Evolutionary conservation across 805 yeast species (phyloP), one percentile per base, ranked within the genome.

Genomic region (Cyberlindnera americana): DNA sequence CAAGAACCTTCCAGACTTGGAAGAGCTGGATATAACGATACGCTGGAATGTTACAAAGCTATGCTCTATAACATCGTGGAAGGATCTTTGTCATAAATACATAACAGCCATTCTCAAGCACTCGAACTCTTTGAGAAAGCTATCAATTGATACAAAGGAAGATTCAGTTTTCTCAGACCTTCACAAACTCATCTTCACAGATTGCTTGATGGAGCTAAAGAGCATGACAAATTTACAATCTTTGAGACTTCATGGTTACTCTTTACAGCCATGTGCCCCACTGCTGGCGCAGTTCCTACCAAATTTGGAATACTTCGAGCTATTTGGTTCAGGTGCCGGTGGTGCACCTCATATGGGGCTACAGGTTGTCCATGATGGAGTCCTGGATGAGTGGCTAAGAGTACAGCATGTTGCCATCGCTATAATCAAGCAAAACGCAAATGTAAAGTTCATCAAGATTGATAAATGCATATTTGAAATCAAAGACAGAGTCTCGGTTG

Each of bases 331-430:
- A 15, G 66, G 69, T 18, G 70, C 81, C 0, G 75, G 78, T 1
- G 77, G 77, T 2, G 63, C 71, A 2, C 81, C 79, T 16, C 72
- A 74, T 46, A 55, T 71, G 64, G 82, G 81, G 0, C 56, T 74
- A 17, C 79, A 75, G 12, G 73, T 69, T 57, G 61, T 65, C 3
- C 75, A 75, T 50, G 77, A 77, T 10, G 73, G 75, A 5, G 62
- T 77, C 4, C 69, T 67, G 51, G 83, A 77, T 52, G 73, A 72
- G 43, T 77, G 82, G 82, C 65, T 66, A 44, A 65, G 74, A 40
- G 75, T 77, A 3, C 77, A 73, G 47, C 78, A 73, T 47, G 69
- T 74, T 7, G 83, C 81, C 1, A 44, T 60, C 29, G 59, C 64
- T 6, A 67, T 73, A 39, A 48, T 61, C 23, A 44, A 61, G 16